These are phyloP conservation scores for Globisporangium ultimum DNA, from an alignment of 352 stramenopile species.

Conservation along the genomic window DNA sequence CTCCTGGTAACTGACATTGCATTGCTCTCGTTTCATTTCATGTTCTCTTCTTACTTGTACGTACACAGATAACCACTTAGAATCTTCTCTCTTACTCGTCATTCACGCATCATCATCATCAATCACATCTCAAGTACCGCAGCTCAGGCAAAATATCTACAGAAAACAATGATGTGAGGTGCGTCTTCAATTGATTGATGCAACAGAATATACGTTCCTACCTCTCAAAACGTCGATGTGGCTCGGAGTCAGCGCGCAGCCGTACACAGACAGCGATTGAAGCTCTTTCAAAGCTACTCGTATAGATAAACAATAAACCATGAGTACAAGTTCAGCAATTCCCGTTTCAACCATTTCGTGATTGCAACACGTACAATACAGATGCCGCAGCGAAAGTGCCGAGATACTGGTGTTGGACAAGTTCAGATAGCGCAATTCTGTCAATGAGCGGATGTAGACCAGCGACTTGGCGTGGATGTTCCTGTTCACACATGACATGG, in stretches of 20 bases:
- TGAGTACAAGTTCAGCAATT: too few species aligned
- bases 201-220: constrained; percentile 6
- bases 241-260: constrained; percentile 36
- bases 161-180: neutral
- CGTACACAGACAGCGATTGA: constrained; percentile 54
- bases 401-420: constrained; percentile 75
- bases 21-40: neutral
- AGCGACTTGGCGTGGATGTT: constrained; percentile 71
- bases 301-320: neutral
- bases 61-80: too few species aligned
- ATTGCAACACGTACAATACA: constrained; percentile 45
- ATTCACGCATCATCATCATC: constrained; percentile 8
- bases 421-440: constrained; percentile 61
- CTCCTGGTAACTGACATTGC: neutral
- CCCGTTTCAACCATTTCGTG: neutral
- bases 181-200: too few species aligned
- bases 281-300: constrained; percentile 49
- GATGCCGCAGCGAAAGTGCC: constrained; percentile 57
- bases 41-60: neutral
- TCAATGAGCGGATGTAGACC: constrained; percentile 53
- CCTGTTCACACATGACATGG: constrained; percentile 20
- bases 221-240: constrained; percentile 59
- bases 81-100: too few species aligned
- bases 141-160: constrained; percentile 52
- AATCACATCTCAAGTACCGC: constrained; percentile 43